phyloP scores from a whole-genome alignment of 495 filamentous ascomycete species.

The Geoglossum glabrum region DNA sequence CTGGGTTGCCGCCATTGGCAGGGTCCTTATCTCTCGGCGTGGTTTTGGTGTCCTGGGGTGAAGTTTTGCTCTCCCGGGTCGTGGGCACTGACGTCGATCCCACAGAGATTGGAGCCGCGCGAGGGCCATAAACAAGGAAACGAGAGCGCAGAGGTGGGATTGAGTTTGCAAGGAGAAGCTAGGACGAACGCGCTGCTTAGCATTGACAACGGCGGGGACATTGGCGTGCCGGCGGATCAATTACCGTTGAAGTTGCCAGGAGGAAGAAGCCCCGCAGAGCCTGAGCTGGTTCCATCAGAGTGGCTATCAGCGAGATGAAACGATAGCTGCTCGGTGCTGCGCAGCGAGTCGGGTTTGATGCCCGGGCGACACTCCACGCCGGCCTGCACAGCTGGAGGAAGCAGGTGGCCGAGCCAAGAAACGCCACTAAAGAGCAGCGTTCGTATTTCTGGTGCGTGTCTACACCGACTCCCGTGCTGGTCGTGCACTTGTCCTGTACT shows the following conservation, averaged over 20 bases:
- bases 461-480: too few relatives aligned
- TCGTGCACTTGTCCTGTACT: too few relatives aligned
- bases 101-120: conserved; percentile 19
- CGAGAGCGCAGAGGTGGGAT: conserved; percentile 29
- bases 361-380: too few relatives aligned
- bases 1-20: background rate
- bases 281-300: conserved; percentile 21
- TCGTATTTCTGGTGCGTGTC: too few relatives aligned
- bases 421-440: too few relatives aligned
- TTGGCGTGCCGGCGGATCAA: conserved; percentile 7
- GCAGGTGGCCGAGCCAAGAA: too few relatives aligned
- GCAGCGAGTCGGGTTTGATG: too few relatives aligned
- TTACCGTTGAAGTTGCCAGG: conserved; percentile 28
- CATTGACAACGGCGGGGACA: background rate
- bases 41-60: background rate
- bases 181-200: conserved; percentile 10
- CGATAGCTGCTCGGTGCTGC: too few relatives aligned
- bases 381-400: too few relatives aligned
- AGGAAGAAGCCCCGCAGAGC: conserved; percentile 25
- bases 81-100: background rate
- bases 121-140: conserved; percentile 38
- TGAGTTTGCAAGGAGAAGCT: conserved; percentile 34
- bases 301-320: too few relatives aligned
- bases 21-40: background rate
- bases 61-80: background rate